Conservation (phyloP, 306 rosid genomes). For the Sesbania bispinosa region DNA sequence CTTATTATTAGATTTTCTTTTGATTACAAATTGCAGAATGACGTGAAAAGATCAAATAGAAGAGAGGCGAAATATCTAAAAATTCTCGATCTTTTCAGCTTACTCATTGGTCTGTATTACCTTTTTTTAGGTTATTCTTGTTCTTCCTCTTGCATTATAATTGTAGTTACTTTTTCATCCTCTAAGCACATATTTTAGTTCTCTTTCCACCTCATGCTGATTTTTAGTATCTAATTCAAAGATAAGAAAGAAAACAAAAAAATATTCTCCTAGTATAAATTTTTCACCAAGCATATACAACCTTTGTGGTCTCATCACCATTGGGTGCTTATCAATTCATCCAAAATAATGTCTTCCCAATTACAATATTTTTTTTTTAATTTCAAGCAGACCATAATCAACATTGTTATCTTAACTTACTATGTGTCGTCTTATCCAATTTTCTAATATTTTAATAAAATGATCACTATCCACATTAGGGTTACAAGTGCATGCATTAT, state of each 20-base stretch:
- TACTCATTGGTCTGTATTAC: background rate
- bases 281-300: constrained; percentile 7
- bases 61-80: constrained; percentile 8
- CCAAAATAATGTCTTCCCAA: background rate
- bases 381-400: background rate
- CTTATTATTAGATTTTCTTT: constrained; percentile 20
- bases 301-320: constrained; percentile 15
- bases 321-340: constrained; percentile 7
- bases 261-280: constrained; percentile 10
- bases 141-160: background rate
- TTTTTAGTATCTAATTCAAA: constrained; percentile 25
- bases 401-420: background rate
- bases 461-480: background rate
- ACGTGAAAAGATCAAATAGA: constrained; percentile 21
- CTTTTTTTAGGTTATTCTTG: background rate
- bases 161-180: background rate
- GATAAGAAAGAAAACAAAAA: background rate
- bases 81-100: constrained; percentile 1
- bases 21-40: constrained; percentile 29
- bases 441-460: background rate
- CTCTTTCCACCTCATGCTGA: constrained; percentile 2
- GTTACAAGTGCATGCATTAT: constrained; percentile 9
- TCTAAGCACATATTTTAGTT: background rate
- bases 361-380: background rate
- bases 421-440: background rate